Conservation (phyloP, 192 early-diverging fungal species). For the Allomyces javanicus region DNA sequence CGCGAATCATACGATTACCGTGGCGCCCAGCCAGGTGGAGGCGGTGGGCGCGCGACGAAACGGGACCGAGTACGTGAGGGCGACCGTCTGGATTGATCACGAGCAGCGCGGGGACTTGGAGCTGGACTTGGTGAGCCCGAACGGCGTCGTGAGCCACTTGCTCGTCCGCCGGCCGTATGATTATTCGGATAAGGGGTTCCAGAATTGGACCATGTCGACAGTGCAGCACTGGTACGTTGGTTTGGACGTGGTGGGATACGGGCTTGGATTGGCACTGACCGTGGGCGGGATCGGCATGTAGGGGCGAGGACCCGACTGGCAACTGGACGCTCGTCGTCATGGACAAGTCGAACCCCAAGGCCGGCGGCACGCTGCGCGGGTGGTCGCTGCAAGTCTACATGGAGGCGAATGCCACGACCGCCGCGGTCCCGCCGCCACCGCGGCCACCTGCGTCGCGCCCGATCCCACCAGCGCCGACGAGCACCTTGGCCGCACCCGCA, state of each 20-base stretch:
- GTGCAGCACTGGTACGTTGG: slow-evolving; percentile 77
- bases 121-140: slow-evolving; percentile 59
- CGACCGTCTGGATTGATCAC: slow-evolving; percentile 66
- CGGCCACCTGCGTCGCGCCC: neutral
- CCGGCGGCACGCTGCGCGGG: slow-evolving; percentile 31
- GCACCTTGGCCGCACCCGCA: neutral
- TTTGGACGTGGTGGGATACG: neutral
- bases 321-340: slow-evolving; percentile 53
- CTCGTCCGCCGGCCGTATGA: slow-evolving; percentile 46
- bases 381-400: slow-evolving; percentile 45
- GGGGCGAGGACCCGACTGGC: slow-evolving; percentile 77
- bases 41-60: slow-evolving; percentile 18
- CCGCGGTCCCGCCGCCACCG: neutral
- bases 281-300: slow-evolving; percentile 8
- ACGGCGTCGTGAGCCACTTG: slow-evolving; percentile 40
- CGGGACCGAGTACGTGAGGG: slow-evolving; percentile 68
- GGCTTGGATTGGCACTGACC: neutral
- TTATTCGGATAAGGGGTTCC: slow-evolving; percentile 40
- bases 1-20: slow-evolving; percentile 5
- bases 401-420: neutral
- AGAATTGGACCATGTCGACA: slow-evolving; percentile 83
- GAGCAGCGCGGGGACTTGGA: slow-evolving; percentile 64
- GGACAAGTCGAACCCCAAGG: slow-evolving; percentile 33
- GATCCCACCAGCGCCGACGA: neutral
- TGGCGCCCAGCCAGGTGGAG: slow-evolving; percentile 28